phyloP scores from a whole-genome alignment of 2,329 filamentous ascomycete genomes.

The Colletotrichum spinosum region DNA sequence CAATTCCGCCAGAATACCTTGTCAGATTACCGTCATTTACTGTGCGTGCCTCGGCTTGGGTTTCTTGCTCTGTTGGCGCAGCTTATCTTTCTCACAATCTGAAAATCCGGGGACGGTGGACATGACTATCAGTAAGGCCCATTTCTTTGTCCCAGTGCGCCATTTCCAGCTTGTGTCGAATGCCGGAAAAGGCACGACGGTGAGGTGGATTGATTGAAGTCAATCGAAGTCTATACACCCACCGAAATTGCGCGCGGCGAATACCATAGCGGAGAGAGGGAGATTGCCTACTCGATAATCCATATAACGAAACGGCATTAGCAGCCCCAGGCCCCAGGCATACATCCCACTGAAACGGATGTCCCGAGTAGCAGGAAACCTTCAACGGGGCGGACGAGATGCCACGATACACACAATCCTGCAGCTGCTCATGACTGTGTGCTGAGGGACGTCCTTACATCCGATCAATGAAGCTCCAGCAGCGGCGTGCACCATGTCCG shows the following conservation, averaged over 20 bases:
- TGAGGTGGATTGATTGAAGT: too few species aligned
- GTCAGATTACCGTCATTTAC: constrained; percentile 10
- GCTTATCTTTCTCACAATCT: constrained; percentile 29
- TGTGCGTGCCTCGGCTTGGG: background rate
- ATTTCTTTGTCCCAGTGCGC: constrained; percentile 25
- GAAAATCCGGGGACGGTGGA: constrained; percentile 7
- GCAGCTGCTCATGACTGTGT: background rate
- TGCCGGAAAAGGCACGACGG: background rate
- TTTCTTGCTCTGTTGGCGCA: background rate
- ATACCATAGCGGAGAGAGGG: background rate
- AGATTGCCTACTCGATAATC: constrained; percentile 16
- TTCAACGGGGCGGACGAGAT: background rate
- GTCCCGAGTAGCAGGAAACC: background rate
- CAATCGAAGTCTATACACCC: background rate
- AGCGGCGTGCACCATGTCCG: background rate
- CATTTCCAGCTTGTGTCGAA: constrained; percentile 10
- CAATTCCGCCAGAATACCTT: constrained; percentile 19
- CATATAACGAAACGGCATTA: constrained; percentile 7
- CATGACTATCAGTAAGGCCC: constrained; percentile 13
- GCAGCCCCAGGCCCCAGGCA: constrained; percentile 19
- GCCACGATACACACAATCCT: background rate
- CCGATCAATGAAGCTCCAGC: constrained; percentile 3
- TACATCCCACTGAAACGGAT: constrained; percentile 17
- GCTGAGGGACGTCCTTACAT: background rate
- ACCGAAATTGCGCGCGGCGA: background rate